phyloP scores from a whole-genome alignment of 1,139 yeast genomes.

The Debaryomyces psychrophilus region DNA sequence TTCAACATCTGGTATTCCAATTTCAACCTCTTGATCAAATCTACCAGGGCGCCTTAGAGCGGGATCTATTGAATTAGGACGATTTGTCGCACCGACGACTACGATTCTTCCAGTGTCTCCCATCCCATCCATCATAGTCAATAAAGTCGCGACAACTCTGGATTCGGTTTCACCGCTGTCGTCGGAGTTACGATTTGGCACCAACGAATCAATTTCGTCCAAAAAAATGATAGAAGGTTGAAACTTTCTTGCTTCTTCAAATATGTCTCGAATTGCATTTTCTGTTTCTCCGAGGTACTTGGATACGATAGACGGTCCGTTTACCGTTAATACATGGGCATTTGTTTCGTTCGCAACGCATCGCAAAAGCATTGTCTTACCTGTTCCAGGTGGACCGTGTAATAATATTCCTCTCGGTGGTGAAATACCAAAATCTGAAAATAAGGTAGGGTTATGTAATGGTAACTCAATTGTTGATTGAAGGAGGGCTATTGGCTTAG shows the following conservation, averaged over 20 bases:
- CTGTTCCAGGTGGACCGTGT: constrained; percentile 98
- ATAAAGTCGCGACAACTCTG: constrained; percentile 83
- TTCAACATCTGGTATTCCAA: constrained; percentile 75
- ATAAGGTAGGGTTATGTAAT: constrained; percentile 72
- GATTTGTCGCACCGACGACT: constrained; percentile 77
- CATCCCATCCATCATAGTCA: constrained; percentile 90
- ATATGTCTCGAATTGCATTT: constrained; percentile 74
- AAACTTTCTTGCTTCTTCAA: constrained; percentile 77
- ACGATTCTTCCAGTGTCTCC: constrained; percentile 71
- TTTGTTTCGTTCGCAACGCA: constrained; percentile 73
- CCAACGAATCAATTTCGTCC: constrained; percentile 91
- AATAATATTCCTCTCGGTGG: constrained; percentile 90
- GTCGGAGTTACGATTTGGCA: constrained; percentile 79
- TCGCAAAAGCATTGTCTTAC: constrained; percentile 85
- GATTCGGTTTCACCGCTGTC: constrained; percentile 89
- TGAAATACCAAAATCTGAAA: constrained; percentile 80
- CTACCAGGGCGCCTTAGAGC: constrained; percentile 66
- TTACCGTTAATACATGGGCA: constrained; percentile 83
- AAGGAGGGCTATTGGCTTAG: constrained; percentile 61
- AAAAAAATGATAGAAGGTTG: constrained; percentile 87
- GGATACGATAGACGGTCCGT: constrained; percentile 91
- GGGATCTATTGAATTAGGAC: constrained; percentile 76
- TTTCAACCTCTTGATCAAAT: constrained; percentile 83
- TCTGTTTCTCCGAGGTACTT: constrained; percentile 95
- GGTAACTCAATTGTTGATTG: constrained; percentile 80